These are phyloP conservation scores for Xenoacremonium recifei DNA, from an alignment of 2,329 filamentous ascomycete species.

Conservation along the genomic window DNA sequence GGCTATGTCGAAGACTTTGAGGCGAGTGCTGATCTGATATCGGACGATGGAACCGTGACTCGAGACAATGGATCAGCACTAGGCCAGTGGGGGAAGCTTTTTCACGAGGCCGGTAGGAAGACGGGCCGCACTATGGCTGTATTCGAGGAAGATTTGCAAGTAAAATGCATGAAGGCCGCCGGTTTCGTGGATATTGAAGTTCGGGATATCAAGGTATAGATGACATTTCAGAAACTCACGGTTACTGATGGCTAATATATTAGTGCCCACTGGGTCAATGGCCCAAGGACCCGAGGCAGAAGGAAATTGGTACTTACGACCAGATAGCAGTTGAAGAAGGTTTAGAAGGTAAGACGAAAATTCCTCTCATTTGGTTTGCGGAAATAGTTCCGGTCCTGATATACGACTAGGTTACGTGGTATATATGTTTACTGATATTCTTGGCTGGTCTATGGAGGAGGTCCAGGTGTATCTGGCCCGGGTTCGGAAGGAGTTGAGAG, in stretches of 20 bases:
- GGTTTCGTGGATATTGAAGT: conserved; percentile 26
- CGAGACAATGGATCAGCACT: conserved; percentile 14
- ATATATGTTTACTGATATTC: conserved; percentile 26
- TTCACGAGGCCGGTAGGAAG: conserved; percentile 24
- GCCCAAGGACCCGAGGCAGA: conserved; percentile 19
- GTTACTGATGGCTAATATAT: no score
- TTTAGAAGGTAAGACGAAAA: no score
- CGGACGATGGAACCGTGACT: conserved; percentile 28
- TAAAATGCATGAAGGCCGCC: conserved; percentile 18
- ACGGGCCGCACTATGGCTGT: conserved; percentile 27
- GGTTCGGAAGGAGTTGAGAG: conserved; percentile 22
- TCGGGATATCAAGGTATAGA: conserved; percentile 25
- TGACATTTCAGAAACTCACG: no score
- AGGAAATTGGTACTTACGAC: conserved; percentile 27
- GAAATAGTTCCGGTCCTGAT: no score
- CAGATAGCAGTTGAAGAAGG: conserved; percentile 30
- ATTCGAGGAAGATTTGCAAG: conserved; percentile 19
- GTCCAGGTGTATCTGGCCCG: conserved; percentile 22
- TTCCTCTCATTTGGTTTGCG: no score
- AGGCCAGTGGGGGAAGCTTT: conserved; percentile 18
- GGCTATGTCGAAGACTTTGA: conserved; percentile 38
- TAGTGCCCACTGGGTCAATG: conserved; percentile 19
- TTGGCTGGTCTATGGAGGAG: conserved; percentile 24
- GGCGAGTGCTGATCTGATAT: conserved; percentile 17
- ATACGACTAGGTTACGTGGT: conserved; percentile 24